These are phyloP conservation scores for Gentiana straminea DNA, from an alignment of 257 asterid genomes.

Conservation along the genomic window DNA sequence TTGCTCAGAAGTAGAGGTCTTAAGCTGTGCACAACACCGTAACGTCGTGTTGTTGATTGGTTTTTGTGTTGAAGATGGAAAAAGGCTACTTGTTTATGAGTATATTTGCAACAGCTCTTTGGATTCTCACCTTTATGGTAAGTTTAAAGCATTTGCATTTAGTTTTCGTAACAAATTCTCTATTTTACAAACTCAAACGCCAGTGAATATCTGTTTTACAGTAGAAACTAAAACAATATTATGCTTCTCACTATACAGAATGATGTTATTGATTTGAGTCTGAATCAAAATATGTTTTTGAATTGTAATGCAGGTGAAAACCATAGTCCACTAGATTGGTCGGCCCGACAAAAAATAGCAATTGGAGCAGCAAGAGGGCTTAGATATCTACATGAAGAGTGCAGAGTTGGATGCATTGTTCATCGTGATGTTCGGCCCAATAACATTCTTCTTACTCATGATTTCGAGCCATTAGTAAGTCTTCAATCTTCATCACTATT, in stretches of 20 bases:
- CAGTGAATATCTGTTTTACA: too few species aligned
- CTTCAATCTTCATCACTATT: neutral
- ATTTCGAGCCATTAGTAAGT: slow-evolving; percentile 79
- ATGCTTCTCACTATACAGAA: too few species aligned
- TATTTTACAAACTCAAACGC: too few species aligned
- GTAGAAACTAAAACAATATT: neutral
- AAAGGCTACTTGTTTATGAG: slow-evolving; percentile 70
- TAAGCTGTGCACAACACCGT: slow-evolving; percentile 95
- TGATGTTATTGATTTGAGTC: too few species aligned
- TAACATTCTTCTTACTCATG: slow-evolving; percentile 93
- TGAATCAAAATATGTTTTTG: neutral
- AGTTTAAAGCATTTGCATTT: neutral
- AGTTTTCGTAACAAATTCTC: too few species aligned
- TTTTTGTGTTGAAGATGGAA: slow-evolving; percentile 66
- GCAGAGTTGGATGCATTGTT: slow-evolving; percentile 88
- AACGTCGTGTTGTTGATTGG: slow-evolving; percentile 90
- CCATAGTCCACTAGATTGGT: slow-evolving; percentile 47
- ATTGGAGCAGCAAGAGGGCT: slow-evolving; percentile 89
- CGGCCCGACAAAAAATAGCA: slow-evolving; percentile 61
- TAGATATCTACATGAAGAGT: slow-evolving; percentile 92
- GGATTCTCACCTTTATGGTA: slow-evolving; percentile 85
- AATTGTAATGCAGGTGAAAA: slow-evolving; percentile 27
- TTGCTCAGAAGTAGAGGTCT: slow-evolving; percentile 78
- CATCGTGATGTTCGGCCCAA: slow-evolving; percentile 91
- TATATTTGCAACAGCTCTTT: slow-evolving; percentile 83